Evolutionary conservation across 1,284 basidiomycete genomes (phyloP).

Genomic region (Coniferiporia weirii): DNA sequence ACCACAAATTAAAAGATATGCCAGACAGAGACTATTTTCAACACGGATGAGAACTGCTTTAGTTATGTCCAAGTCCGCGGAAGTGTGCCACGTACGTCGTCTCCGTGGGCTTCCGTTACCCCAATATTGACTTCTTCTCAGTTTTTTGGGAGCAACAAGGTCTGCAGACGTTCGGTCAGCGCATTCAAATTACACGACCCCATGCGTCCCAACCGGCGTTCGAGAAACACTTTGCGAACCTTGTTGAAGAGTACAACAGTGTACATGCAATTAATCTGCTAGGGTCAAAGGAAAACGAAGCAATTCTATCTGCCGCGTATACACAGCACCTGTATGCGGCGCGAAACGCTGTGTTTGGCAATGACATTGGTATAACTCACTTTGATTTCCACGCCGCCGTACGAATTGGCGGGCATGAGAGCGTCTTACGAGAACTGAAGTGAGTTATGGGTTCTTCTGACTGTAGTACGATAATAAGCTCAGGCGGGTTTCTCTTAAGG

Average conservation of each 20-base stretch:
- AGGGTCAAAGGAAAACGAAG: slow-evolving; percentile 89
- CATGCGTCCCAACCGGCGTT: slow-evolving; percentile 95
- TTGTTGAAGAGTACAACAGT: slow-evolving; percentile 78
- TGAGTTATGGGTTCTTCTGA: slow-evolving; percentile 28
- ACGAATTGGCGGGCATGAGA: slow-evolving; percentile 83
- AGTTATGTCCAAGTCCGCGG: slow-evolving; percentile 94
- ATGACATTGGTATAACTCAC: slow-evolving; percentile 71
- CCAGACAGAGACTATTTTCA: slow-evolving; percentile 88
- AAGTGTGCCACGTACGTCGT: slow-evolving; percentile 78
- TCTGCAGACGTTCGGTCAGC: slow-evolving; percentile 83
- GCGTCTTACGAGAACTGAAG: slow-evolving; percentile 72
- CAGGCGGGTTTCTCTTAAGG: slow-evolving; percentile 28
- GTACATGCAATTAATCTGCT: slow-evolving; percentile 86
- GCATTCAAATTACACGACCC: slow-evolving; percentile 91
- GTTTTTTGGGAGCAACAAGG: slow-evolving; percentile 99
- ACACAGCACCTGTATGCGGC: slow-evolving; percentile 68
- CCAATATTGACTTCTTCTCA: slow-evolving; percentile 27
- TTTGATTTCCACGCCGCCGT: slow-evolving; percentile 94
- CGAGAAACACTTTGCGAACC: slow-evolving; percentile 85
- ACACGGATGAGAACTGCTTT: slow-evolving; percentile 77
- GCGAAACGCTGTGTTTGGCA: slow-evolving; percentile 44
- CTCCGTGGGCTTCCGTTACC: slow-evolving; percentile 6
- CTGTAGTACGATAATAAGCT: slow-evolving; percentile 3
- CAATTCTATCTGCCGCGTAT: slow-evolving; percentile 80
- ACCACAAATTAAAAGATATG: slow-evolving; percentile 20